Base-by-base conservation (phyloP, 1,284 basidiomycete species). In the Ceratobasidium sp. region DNA sequence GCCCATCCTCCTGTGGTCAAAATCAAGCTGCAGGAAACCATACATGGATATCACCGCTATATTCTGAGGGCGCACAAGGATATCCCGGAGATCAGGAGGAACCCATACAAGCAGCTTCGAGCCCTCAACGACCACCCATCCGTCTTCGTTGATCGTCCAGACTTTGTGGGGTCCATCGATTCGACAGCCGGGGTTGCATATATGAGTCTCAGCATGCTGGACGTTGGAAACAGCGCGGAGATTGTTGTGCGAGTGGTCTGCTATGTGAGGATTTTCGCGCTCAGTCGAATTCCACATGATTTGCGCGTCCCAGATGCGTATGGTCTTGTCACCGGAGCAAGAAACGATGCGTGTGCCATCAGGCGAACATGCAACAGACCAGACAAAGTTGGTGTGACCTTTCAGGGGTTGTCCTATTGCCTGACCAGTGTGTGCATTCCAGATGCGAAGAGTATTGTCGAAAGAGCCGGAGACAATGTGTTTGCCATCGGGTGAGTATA, bases 351-450 rank as follows among this genome's bases (percentile, higher is more conserved):
- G 19, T 19, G 43, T 19, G 43, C 72, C 53, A n/a, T 74, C 59
- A 5, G 58, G 72, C 39, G 72, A 74, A 48, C n/a, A 74, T 7
- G n/a, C 37, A 27, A 74, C 72, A 22, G 59, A 49, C 16, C 11
- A 14, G 0, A 74, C 61, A 2, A 9, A 11, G 13, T 51, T 9
- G 24, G 66, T 64, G 37, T 74, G 72, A 7, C 63, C 65, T 11
- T 74, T 1, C 24, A 74, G 31, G 7, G 62, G 41, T 11, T 49
- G 43, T 3, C 29, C n/a, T 14, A 61, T 8, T 6, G 29, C 6
- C n/a, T 31, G 14, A 14, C 37, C 39, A 27, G 39, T 29, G 43
- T 27, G n/a, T 29, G 22, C 31, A 5, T 54, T 48, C 73, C 73
- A 74, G 6, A 74, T 49, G 11, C 58, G 29, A 13, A 74, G 31